Evolutionary conservation across 768 basidiomycete genomes (phyloP).

Genomic region (Boletus barrowsii): DNA sequence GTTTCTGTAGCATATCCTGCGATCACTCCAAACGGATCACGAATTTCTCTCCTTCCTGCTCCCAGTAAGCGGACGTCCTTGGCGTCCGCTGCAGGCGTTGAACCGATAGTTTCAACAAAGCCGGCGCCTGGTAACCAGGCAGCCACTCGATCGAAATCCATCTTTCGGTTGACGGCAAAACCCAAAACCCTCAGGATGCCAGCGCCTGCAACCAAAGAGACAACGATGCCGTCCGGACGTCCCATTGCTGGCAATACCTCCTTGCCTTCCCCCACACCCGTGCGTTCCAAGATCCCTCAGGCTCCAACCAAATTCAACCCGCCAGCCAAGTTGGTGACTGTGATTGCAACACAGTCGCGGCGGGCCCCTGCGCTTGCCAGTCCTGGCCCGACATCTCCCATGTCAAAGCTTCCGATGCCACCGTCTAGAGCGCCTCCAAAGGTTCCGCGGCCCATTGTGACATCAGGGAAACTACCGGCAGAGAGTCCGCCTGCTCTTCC

Average conservation of each 20-base stretch:
- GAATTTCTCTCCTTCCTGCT: conserved; percentile 23
- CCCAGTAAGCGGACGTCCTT: conserved; percentile 27
- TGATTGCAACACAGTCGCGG: conserved; percentile 26
- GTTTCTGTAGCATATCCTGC: conserved; percentile 8
- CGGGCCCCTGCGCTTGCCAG: background rate
- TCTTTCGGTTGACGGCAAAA: conserved; percentile 28
- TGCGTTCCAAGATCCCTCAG: conserved; percentile 21
- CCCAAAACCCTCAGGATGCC: conserved; percentile 23
- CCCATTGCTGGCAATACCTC: conserved; percentile 6
- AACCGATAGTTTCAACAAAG: conserved; percentile 10
- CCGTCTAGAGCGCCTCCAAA: conserved; percentile 15
- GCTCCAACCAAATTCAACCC: conserved; percentile 26
- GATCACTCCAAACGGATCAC: conserved; percentile 12
- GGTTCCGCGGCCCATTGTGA: conserved; percentile 1
- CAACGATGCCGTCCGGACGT: conserved; percentile 12
- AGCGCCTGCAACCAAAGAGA: background rate
- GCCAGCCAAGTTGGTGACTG: conserved; percentile 29
- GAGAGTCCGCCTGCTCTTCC: background rate
- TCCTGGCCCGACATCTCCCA: conserved; percentile 1
- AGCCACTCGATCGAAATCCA: conserved; percentile 25
- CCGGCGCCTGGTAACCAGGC: background rate
- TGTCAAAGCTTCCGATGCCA: conserved; percentile 21
- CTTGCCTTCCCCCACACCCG: conserved; percentile 1
- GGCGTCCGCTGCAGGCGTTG: conserved; percentile 23
- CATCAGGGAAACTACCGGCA: conserved; percentile 5